Percentiles rank a stretch among this genome's conserved stretches.
Conservation (phyloP, 2,329 filamentous ascomycete genomes). For the Pseudogymnoascus sp. region DNA sequence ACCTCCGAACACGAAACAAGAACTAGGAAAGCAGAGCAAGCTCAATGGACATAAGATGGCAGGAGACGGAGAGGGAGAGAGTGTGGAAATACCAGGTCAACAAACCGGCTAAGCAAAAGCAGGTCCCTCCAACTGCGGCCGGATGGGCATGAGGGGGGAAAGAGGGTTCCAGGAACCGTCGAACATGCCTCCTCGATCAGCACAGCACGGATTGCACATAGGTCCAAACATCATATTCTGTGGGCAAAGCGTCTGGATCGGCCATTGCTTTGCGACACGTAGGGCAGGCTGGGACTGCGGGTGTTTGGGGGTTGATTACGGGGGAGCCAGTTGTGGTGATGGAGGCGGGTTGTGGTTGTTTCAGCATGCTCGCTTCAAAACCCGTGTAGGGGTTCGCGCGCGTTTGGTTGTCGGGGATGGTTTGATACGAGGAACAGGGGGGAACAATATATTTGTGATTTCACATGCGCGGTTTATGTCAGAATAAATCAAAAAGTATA, state of each 20-base stretch:
- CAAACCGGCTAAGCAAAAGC: background rate
- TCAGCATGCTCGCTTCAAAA: constrained; percentile 8
- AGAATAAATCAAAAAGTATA: background rate
- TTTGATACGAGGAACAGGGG: background rate
- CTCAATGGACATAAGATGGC: constrained; percentile 9
- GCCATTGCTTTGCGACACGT: constrained; percentile 6
- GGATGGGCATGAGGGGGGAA: background rate
- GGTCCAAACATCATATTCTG: background rate
- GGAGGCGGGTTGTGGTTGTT: background rate
- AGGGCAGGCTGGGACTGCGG: constrained; percentile 4
- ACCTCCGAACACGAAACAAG: constrained; percentile 10
- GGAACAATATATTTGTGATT: background rate
- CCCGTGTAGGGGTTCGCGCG: background rate
- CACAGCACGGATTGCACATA: background rate
- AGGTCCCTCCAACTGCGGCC: background rate
- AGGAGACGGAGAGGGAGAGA: constrained; percentile 6
- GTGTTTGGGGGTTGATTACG: constrained; percentile 7
- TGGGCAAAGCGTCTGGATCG: background rate
- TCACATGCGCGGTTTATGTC: background rate
- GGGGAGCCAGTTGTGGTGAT: constrained; percentile 8
- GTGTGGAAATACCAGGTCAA: background rate
- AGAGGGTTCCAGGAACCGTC: background rate
- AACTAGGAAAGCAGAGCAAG: constrained; percentile 4
- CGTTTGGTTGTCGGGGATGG: constrained; percentile 3
- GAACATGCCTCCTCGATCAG: background rate